Percentiles rank a stretch among this genome's conserved stretches.
These are phyloP conservation scores for Aspergillus piperis DNA, from an alignment of 2,329 filamentous ascomycete genomes.

Conservation along the genomic window DNA sequence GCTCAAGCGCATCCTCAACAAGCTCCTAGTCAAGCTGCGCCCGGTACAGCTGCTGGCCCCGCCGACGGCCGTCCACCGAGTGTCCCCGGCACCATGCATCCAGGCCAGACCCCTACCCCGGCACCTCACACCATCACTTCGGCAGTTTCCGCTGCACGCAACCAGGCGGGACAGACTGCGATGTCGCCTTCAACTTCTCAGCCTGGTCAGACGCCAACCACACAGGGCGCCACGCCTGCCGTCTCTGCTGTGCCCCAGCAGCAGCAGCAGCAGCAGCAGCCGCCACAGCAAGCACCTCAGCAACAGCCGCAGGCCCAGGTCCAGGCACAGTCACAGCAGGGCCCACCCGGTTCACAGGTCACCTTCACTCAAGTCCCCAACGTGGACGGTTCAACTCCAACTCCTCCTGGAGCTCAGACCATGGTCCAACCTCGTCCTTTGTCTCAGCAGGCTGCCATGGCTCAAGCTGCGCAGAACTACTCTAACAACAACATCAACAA, in stretches of 20 bases:
- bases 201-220: slow-evolving; percentile 32
- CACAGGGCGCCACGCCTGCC: slow-evolving; percentile 31
- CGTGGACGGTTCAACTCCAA: slow-evolving; percentile 35
- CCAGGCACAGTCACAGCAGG: slow-evolving; percentile 33
- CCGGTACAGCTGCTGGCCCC: slow-evolving; percentile 22
- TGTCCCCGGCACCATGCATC: slow-evolving; percentile 31
- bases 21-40: slow-evolving; percentile 19
- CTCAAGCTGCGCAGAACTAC: slow-evolving; percentile 47
- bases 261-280: slow-evolving; percentile 16
- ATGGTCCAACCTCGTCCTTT: slow-evolving; percentile 43
- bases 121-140: slow-evolving; percentile 52
- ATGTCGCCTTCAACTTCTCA: slow-evolving; percentile 41
- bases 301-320: slow-evolving; percentile 28
- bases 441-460: slow-evolving; percentile 50
- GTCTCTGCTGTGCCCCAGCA: slow-evolving; percentile 24
- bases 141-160: slow-evolving; percentile 48
- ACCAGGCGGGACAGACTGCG: slow-evolving; percentile 39
- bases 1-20: slow-evolving; percentile 23
- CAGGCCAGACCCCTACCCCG: slow-evolving; percentile 39
- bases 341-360: slow-evolving; percentile 30
- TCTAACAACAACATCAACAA: slow-evolving; percentile 34
- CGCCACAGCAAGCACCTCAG: slow-evolving; percentile 17
- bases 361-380: slow-evolving; percentile 35
- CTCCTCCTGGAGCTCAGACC: slow-evolving; percentile 32
- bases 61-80: slow-evolving; percentile 26